Base-by-base conservation (phyloP, 2,329 filamentous ascomycete species). In the Daldinia eschscholtzii region DNA sequence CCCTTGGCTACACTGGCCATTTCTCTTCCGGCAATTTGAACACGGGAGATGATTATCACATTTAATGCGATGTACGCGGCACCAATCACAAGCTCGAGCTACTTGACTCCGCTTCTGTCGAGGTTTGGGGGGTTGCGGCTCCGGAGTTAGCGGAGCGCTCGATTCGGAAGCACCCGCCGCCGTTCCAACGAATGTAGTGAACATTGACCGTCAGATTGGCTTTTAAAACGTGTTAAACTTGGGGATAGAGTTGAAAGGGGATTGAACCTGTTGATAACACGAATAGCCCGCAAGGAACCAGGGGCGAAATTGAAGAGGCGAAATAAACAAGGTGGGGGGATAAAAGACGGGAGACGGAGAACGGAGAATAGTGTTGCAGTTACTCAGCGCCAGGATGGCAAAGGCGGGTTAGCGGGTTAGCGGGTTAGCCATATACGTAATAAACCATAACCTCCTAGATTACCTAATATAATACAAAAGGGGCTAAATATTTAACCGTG, bases 81-180 rank as follows among this genome's bases (percentile, higher is more conserved):
- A 70, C 67, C 67, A 70, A 64, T 70, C 67, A 67, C 67, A 70
- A 41, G 67, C 67, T n/a, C 67, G 57, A 9, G 67, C 60, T 55
- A 70, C 67, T 39, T 70, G 67, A 64, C 61, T 67, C 64, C 67
- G 60, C 61, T 70, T 70, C 44, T 56, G 64, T 57, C 67, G 65
- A 46, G 61, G 50, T 39, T 65, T 68, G 9, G 58, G 57, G 35
- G 61, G 56, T 20, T 60, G 63, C 57, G 65, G 58, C 30, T 70
- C 64, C 61, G 68, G 61, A 70, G 65, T 61, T 53, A 55, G 28
- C 28, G 48, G 64, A 37, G 58, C 44, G 55, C 61, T 64, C 15
- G 63, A 61, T 42, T 64, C 50, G 41, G 61, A 23, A 62, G 55
- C 53, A 35, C 46, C 62, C 26, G 61, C 55, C 39, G 61, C 58